phyloP scores from a whole-genome alignment of 768 basidiomycete species.

The Pisolithus microcarpus region DNA sequence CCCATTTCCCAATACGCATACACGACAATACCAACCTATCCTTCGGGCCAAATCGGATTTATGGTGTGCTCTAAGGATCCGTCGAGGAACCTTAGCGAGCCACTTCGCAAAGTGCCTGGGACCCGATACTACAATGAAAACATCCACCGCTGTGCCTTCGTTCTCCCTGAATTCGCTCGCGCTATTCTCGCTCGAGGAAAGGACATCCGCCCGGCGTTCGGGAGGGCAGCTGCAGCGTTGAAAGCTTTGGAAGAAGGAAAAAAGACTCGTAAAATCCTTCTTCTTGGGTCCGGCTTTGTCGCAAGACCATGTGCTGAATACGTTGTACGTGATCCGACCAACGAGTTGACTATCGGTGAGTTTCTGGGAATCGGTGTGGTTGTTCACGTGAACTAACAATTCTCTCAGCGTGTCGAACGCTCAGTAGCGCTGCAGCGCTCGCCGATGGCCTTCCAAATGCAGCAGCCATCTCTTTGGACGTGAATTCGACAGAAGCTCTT shows the following conservation, averaged over 20 bases:
- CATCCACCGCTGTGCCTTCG: constrained; percentile 77
- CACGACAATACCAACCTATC: constrained; percentile 97
- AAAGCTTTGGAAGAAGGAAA: constrained; percentile 34
- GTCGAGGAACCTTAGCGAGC: constrained; percentile 60
- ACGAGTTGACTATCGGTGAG: constrained; percentile 79
- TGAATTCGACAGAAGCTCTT: constrained; percentile 59
- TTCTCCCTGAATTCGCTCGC: constrained; percentile 88
- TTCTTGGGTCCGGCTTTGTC: constrained; percentile 93
- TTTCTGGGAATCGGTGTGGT: constrained; percentile 5
- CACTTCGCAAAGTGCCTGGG: constrained; percentile 61
- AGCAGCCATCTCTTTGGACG: constrained; percentile 76
- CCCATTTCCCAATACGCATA: constrained; percentile 82
- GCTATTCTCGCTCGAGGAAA: constrained; percentile 65
- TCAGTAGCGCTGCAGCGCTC: constrained; percentile 66
- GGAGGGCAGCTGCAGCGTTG: constrained; percentile 46
- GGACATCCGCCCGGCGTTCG: constrained; percentile 70
- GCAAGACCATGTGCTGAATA: constrained; percentile 97
- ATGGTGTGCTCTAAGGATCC: constrained; percentile 78
- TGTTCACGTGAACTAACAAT: background rate
- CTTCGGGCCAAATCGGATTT: constrained; percentile 97
- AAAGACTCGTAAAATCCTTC: constrained; percentile 58
- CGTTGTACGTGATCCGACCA: constrained; percentile 71
- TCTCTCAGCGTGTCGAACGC: constrained; percentile 75
- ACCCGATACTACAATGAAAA: constrained; percentile 82
- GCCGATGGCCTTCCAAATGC: constrained; percentile 61